Evolutionary conservation across 2,329 filamentous ascomycete species (phyloP).

Genomic region (Colletotrichum aenigma): DNA sequence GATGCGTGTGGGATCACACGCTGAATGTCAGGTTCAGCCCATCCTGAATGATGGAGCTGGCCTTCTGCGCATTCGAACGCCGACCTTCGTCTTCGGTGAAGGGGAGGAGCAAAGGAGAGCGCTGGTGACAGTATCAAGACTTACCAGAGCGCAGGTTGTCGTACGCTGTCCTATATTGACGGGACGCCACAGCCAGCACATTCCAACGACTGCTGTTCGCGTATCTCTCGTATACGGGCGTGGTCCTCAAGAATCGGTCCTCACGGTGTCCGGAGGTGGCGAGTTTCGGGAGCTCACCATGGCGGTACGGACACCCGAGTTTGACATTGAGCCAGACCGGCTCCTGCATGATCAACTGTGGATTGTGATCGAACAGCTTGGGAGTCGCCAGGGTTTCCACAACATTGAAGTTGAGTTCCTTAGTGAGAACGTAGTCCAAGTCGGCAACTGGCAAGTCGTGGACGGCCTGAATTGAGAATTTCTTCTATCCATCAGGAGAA

Average conservation of each 20-base stretch:
- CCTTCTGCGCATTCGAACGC: slow-evolving; percentile 65
- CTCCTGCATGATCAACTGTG: slow-evolving; percentile 66
- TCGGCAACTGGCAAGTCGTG: slow-evolving; percentile 46
- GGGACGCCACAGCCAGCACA: slow-evolving; percentile 18
- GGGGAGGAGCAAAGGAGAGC: slow-evolving; percentile 44
- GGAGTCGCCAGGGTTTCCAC: slow-evolving; percentile 46
- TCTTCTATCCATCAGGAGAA: background rate
- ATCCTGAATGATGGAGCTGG: slow-evolving; percentile 80
- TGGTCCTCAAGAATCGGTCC: slow-evolving; percentile 67
- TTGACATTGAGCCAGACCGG: slow-evolving; percentile 74
- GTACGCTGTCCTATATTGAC: slow-evolving; percentile 29
- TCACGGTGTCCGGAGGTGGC: slow-evolving; percentile 73
- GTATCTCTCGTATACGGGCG: slow-evolving; percentile 76
- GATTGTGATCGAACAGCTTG: slow-evolving; percentile 83
- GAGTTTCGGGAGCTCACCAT: slow-evolving; percentile 73
- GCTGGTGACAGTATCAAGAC: slow-evolving; percentile 41
- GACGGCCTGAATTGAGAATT: background rate
- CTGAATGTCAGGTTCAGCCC: slow-evolving; percentile 58
- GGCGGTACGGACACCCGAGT: slow-evolving; percentile 72
- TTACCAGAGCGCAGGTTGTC: slow-evolving; percentile 68
- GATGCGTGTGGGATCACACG: slow-evolving; percentile 73
- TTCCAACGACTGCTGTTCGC: slow-evolving; percentile 55
- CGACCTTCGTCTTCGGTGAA: slow-evolving; percentile 56
- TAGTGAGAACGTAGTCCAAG: slow-evolving; percentile 50
- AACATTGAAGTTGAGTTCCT: slow-evolving; percentile 58